phyloP scores from a whole-genome alignment of 306 rosid species.

The Alnus glutinosa region DNA sequence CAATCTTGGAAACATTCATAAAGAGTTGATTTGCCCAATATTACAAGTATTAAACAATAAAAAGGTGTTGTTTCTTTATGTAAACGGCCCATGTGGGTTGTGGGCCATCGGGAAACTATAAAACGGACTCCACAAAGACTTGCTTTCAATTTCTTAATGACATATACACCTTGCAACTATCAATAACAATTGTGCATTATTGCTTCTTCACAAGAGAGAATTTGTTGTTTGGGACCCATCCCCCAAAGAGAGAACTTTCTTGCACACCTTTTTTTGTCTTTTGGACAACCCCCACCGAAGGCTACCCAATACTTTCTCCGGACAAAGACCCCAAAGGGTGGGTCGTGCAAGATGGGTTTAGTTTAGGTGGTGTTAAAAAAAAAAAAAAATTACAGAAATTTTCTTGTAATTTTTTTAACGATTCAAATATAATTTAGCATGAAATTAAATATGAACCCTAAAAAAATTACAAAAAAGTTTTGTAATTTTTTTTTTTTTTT shows the following conservation, averaged over 20 bases:
- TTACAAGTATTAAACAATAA: constrained; percentile 25
- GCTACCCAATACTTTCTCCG: constrained; percentile 35
- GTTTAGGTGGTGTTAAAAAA: no score
- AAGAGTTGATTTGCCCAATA: constrained; percentile 42
- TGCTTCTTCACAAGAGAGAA: constrained; percentile 73
- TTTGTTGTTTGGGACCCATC: constrained; percentile 67
- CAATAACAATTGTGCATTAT: constrained; percentile 73
- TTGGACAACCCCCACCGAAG: constrained; percentile 46
- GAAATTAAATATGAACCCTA: no score
- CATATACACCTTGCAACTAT: constrained; percentile 67
- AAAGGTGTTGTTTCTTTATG: constrained; percentile 41
- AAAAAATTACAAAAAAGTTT: no score
- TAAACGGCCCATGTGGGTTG: constrained; percentile 83
- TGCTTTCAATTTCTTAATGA: constrained; percentile 66
- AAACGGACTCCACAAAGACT: constrained; percentile 74
- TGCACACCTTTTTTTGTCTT: constrained; percentile 40
- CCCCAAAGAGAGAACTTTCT: constrained; percentile 69
- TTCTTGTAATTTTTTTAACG: no score
- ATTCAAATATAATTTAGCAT: no score
- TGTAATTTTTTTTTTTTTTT: no score
- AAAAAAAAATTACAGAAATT: no score
- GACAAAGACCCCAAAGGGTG: constrained; percentile 36
- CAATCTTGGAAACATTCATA: constrained; percentile 28
- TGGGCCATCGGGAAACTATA: constrained; percentile 62
- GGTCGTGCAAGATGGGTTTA: not conserved